Evolutionary conservation across 257 asterid species (phyloP).

Genomic region (Rehmannia glutinosa): DNA sequence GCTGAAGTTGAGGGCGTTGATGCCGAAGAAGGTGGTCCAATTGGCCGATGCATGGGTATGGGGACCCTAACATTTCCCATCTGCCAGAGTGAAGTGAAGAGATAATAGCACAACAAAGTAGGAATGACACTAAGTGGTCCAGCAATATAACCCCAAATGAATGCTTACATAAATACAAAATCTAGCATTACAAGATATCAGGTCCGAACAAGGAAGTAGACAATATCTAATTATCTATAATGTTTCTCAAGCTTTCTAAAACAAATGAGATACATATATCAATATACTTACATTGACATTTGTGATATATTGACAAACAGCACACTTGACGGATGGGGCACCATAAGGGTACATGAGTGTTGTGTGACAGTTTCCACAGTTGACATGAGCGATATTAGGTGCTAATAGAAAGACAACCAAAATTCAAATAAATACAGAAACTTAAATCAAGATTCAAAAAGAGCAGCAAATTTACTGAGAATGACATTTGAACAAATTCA

Average conservation of each 20-base stretch:
- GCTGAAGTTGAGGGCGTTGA: slow-evolving; percentile 42
- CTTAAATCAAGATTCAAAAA: not conserved
- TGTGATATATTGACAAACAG: slow-evolving; percentile 50
- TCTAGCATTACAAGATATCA: not conserved
- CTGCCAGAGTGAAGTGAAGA: slow-evolving; percentile 27
- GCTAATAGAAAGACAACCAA: slow-evolving; percentile 27
- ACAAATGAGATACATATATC: not conserved
- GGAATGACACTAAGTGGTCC: slow-evolving; percentile 9
- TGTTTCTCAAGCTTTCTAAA: slow-evolving; percentile 12
- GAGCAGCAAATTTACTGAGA: not conserved
- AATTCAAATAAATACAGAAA: slow-evolving; percentile 8
- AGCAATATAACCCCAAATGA: slow-evolving; percentile 1
- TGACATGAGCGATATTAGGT: slow-evolving; percentile 46
- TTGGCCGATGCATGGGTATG: slow-evolving; percentile 50
- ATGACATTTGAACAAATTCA: not conserved
- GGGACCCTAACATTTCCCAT: slow-evolving; percentile 61
- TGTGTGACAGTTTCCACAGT: slow-evolving; percentile 57
- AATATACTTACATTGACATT: slow-evolving; percentile 45
- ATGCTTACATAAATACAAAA: slow-evolving; percentile 5
- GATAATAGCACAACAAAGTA: slow-evolving; percentile 1
- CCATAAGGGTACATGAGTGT: slow-evolving; percentile 62
- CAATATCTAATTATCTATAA: not conserved
- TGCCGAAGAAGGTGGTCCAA: slow-evolving; percentile 40
- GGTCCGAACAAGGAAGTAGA: slow-evolving; percentile 1
- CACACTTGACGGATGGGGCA: slow-evolving; percentile 60